Base-by-base conservation (phyloP, 2,329 filamentous ascomycete species). In the Neonectria sp. region DNA sequence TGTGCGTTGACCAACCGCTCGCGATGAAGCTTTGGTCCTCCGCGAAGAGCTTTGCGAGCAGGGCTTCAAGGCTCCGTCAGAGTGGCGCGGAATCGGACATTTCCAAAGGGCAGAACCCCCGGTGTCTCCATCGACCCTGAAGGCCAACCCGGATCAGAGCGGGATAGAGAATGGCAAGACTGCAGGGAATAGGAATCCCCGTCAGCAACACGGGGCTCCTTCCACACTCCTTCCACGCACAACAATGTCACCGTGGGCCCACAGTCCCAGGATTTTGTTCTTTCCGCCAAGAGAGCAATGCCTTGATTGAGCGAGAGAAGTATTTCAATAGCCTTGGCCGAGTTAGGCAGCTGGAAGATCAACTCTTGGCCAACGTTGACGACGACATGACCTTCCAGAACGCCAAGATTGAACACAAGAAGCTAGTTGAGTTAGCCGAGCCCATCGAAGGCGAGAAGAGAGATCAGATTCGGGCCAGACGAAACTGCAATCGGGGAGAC, bases 301-400 rank as follows among this genome's bases (percentile, higher is more conserved):
- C 40, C 40, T 24, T 45, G n/a, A 24, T 45, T 45, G 40, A 45
- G 40, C 40, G 12, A 53, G 31, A 24, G 31, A 35, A 24, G 9
- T n/a, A 24, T 53, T 24, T 24, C 11, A 12, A 35, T 7, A n/a
- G 29, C n/a, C 11, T 53, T 53, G 31, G 29, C 51, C 31, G 6
- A 7, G 51, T 35, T 53, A 35, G 51, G 31, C 29, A 49, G 49
- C 51, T 53, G 29, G 33, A n/a, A 24, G 15, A 35, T 53, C 51
- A 24, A 24, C 12, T 24, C n/a, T 33, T 35, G 51, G 21, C 6
- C 29, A 37, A n/a, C 13, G 25, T 51, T 27, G 15, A 31, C 51
- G 31, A 24, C 17, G 31, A 35, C 17, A 53, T 35, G 31, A 24
- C n/a, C 51, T 53, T 35, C n/a, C 11, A 33, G 27, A 37, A 35